Evolutionary conservation across 768 basidiomycete species (phyloP).

Genomic region (Podaxis rugospora): DNA sequence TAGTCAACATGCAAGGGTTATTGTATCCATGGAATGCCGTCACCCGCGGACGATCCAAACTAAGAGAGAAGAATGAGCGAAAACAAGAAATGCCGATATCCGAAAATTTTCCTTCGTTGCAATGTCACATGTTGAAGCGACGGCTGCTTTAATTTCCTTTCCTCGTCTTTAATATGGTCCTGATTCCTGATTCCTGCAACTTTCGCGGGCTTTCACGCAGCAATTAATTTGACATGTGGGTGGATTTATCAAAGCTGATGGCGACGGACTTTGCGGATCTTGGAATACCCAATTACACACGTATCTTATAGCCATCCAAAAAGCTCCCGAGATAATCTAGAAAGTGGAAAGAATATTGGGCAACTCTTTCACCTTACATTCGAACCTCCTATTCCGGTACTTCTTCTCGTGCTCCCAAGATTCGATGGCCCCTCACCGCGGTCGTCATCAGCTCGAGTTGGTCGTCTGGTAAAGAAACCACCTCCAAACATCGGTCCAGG

Average conservation of each 20-base stretch:
- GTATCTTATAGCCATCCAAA: background rate
- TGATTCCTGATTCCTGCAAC: no score
- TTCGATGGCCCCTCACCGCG: conserved; percentile 68
- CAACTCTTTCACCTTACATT: conserved; percentile 48
- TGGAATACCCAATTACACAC: background rate
- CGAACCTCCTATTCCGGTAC: conserved; percentile 80
- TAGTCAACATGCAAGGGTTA: background rate
- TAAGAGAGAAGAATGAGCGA: background rate
- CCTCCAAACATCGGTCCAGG: conserved; percentile 18
- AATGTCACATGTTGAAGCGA: background rate
- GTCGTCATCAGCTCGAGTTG: conserved; percentile 34
- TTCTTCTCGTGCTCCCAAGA: conserved; percentile 67
- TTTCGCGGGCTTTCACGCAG: no score
- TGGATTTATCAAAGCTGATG: background rate
- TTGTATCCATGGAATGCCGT: background rate
- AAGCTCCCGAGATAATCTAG: background rate
- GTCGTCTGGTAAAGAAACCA: conserved; percentile 14
- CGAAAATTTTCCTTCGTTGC: conserved; percentile 4
- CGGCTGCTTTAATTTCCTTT: background rate
- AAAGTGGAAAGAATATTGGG: background rate
- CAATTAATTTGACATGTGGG: background rate
- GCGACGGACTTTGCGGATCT: background rate
- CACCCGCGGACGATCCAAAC: background rate
- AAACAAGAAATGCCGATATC: background rate
- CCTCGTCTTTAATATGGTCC: background rate